phyloP scores from a whole-genome alignment of 1,139 yeast genomes.

The Sugiyamaella sp. region DNA sequence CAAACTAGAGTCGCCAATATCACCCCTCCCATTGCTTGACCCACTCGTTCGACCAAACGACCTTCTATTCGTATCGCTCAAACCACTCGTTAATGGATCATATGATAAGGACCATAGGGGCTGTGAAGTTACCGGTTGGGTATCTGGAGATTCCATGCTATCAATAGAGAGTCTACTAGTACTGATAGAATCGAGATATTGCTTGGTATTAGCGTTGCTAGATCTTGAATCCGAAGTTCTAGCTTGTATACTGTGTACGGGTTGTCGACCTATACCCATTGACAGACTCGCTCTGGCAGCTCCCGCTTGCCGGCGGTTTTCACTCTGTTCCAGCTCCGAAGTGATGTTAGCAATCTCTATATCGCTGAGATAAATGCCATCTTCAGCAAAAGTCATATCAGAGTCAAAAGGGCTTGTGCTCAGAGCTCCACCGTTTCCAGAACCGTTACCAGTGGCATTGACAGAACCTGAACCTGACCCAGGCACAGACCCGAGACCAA shows the following conservation, averaged over 20 bases:
- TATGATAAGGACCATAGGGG: constrained; percentile 19
- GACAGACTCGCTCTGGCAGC: neutral
- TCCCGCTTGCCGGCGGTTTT: neutral
- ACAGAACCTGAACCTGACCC: too few species aligned
- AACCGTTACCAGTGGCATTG: neutral
- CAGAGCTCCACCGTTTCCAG: neutral
- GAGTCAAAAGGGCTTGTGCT: constrained; percentile 5
- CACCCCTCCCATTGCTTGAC: neutral
- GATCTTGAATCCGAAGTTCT: neutral
- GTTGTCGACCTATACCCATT: neutral
- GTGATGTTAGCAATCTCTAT: constrained; percentile 9
- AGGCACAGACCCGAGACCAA: too few species aligned
- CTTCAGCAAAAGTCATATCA: constrained; percentile 10
- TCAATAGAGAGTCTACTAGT: neutral
- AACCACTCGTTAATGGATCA: constrained; percentile 2
- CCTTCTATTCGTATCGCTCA: neutral
- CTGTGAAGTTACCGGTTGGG: constrained; percentile 19
- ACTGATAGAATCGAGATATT: constrained; percentile 6
- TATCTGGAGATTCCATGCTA: constrained; percentile 1
- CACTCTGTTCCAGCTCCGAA: constrained; percentile 8
- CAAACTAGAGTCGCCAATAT: neutral
- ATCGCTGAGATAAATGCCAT: constrained; percentile 17
- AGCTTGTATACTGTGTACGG: neutral
- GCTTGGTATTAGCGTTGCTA: neutral
- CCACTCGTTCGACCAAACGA: neutral